Evolutionary conservation across 768 basidiomycete species (phyloP), one percentile per base, ranked within the genome.

Genomic region (Pulveroboletus sp.): DNA sequence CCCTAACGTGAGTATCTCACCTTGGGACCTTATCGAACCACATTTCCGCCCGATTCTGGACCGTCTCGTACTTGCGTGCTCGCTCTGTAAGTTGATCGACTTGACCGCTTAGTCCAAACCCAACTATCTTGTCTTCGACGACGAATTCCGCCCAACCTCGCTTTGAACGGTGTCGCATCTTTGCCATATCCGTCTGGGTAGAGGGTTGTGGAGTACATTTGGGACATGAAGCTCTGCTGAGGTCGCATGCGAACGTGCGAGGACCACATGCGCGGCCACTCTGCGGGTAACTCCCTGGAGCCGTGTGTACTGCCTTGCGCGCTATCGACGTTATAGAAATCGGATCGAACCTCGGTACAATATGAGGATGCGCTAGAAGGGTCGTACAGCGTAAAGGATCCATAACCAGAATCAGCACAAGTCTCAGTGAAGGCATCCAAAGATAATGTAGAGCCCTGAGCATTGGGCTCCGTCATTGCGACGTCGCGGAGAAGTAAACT

Each of bases 151-250:
- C 21, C 21, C 21, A 21, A 21, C 21, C 21, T 21, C 21, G 21
- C 21, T 18, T 67, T 65, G 17, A 65, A 74, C 8, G 73, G 70
- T 6, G 59, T 69, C 24, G 31, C 43, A 39, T 74, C 66, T 18
- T 51, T 58, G 13, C 76, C 74, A 42, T 69, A 75, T 5, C 75
- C 73, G 0, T 66, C 24, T 1, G 71, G 68, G 53, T 69, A 74
- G 3, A 73, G 57, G 3, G 55, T 55, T 6, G 68, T 62, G 3
- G 60, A 44, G 10, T 47, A 21, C 5, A 65, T 31, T 0, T 39
- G 39, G 47, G 70, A 73, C 7, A 47, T 33, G 9, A 56, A 30
- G 9, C 52, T 65, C 24, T 52, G 47, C 32, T 31, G 21, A 47
- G 57, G 59, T 15, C 37, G 48, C 46, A 71, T 43, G 5, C 71